Conservation (phyloP, 164 flowering plant genomes). For the Vitis riparia region DNA sequence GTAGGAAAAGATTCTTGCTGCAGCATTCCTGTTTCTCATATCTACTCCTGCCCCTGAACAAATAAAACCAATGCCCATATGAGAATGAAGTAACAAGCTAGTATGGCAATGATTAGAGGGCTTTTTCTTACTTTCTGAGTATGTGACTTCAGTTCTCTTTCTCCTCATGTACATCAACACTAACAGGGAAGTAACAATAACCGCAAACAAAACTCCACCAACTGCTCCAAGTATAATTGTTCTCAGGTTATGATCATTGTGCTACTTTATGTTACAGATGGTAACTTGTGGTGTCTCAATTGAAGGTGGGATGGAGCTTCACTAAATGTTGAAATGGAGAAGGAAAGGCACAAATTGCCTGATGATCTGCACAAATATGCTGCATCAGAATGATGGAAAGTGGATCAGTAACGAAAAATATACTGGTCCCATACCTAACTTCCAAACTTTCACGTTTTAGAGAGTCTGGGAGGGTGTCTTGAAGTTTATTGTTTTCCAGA, state of each 20-base stretch:
- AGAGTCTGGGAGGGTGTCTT: slow-evolving; percentile 67
- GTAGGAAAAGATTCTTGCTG: slow-evolving; percentile 60
- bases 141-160: slow-evolving; percentile 30
- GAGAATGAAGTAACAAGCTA: not conserved
- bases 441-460: slow-evolving; percentile 61
- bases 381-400: slow-evolving; percentile 14
- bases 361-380: slow-evolving; percentile 48
- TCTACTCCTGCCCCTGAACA: slow-evolving; percentile 36
- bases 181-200: slow-evolving; percentile 32
- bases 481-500: slow-evolving; percentile 73
- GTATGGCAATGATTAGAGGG: not conserved
- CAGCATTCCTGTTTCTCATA: slow-evolving; percentile 58
- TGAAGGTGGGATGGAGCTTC: slow-evolving; percentile 38
- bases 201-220: slow-evolving; percentile 45
- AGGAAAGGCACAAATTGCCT: slow-evolving; percentile 70
- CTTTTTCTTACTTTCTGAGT: slow-evolving; percentile 35
- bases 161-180: slow-evolving; percentile 41
- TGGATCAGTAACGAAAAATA: not conserved
- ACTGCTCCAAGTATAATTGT: slow-evolving; percentile 46
- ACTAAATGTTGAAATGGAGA: slow-evolving; percentile 50
- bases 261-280: slow-evolving; percentile 38
- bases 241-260: slow-evolving; percentile 24
- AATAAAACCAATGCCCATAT: not conserved
- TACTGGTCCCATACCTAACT: slow-evolving; percentile 47
- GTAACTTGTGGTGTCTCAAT: slow-evolving; percentile 77